phyloP scores from a whole-genome alignment of 1,284 basidiomycete genomes.

The Pascua guehoae region DNA sequence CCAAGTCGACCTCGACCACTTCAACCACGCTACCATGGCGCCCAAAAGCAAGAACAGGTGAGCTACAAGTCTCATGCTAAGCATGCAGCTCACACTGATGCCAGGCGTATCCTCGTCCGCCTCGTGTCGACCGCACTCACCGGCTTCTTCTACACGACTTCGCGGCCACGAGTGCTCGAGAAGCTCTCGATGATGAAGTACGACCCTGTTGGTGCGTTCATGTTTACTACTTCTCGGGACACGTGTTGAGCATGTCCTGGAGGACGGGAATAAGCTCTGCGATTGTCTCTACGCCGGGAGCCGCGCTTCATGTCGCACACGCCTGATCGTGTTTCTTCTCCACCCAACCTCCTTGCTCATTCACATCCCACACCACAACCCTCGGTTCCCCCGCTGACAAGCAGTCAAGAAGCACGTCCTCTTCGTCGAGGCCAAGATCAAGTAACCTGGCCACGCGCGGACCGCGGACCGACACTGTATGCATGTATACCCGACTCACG shows the following conservation, averaged over 20 bases:
- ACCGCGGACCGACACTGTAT: constrained; percentile 8
- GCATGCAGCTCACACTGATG: neutral
- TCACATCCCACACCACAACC: no score
- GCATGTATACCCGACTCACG: constrained; percentile 20
- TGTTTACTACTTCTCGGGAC: neutral
- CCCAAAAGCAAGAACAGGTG: constrained; percentile 60
- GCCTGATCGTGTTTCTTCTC: neutral
- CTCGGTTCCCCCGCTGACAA: neutral
- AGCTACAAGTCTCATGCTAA: constrained; percentile 14
- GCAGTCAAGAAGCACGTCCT: constrained; percentile 68
- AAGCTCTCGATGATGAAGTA: constrained; percentile 81
- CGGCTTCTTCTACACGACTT: constrained; percentile 82
- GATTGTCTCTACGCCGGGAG: neutral
- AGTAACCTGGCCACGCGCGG: constrained; percentile 26
- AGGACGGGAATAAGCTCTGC: neutral
- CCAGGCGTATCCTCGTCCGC: constrained; percentile 75
- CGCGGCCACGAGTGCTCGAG: constrained; percentile 65
- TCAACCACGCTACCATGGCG: constrained; percentile 41
- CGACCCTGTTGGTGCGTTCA: constrained; percentile 69
- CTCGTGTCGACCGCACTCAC: constrained; percentile 85
- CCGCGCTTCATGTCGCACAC: neutral
- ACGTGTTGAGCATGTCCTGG: neutral
- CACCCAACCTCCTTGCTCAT: no score
- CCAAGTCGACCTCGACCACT: neutral
- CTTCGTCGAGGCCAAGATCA: constrained; percentile 66